A percentile compares a stretch with the other conserved stretches of the same genome.
Conservation (phyloP, 306 rosid species). For the Purshia tridentata region DNA sequence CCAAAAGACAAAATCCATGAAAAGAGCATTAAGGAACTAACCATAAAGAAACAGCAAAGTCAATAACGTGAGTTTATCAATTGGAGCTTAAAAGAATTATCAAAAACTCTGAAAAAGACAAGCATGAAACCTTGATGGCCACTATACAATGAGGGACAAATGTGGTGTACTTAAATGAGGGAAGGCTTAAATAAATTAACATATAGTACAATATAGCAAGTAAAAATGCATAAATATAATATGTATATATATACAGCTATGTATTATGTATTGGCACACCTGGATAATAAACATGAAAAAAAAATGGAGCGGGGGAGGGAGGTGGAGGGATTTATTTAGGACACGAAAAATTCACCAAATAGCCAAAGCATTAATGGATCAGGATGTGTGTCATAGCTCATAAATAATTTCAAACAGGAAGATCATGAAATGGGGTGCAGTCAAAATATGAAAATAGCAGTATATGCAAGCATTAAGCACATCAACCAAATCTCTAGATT, state of each 20-base stretch:
- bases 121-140: too few relatives aligned
- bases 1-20: neutral
- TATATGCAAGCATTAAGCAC: neutral
- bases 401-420: neutral
- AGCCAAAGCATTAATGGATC: neutral
- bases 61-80: neutral
- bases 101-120: neutral
- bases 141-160: neutral
- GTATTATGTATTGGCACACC: neutral
- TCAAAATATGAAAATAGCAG: neutral
- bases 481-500: neutral
- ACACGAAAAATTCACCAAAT: neutral
- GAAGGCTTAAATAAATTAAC: neutral
- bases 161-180: neutral
- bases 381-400: neutral
- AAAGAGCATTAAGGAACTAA: neutral
- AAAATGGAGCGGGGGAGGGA: neutral
- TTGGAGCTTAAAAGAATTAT: neutral
- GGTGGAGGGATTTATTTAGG: neutral
- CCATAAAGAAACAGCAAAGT: neutral
- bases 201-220: neutral
- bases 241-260: too few relatives aligned
- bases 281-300: neutral
- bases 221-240: neutral
- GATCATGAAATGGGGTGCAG: neutral